Conservation (phyloP, 495 filamentous ascomycete genomes). For the Talaromyces wortmannii region DNA sequence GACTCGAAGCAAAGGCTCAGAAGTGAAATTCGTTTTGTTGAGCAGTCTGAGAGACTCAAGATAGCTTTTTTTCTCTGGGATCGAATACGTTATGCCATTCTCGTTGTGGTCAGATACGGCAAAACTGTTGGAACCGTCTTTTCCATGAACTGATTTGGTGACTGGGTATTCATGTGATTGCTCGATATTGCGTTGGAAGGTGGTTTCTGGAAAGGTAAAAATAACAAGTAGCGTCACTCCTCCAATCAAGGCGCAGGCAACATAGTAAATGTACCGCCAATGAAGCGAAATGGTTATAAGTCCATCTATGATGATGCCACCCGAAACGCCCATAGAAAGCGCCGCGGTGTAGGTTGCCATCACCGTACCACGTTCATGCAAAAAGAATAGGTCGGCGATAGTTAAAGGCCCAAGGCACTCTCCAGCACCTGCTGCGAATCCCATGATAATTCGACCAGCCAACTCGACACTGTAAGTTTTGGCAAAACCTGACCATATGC, state of each 20-base stretch:
- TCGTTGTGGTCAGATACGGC: background rate
- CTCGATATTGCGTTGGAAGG: conserved; percentile 19
- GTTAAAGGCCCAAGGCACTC: conserved; percentile 47
- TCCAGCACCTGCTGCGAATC: conserved; percentile 43
- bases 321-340: conserved; percentile 33
- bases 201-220: conserved; percentile 49
- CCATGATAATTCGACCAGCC: conserved; percentile 40
- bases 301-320: conserved; percentile 42
- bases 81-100: too few relatives aligned
- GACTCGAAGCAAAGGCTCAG: conserved; percentile 37
- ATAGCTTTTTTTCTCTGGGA: too few relatives aligned
- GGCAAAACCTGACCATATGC: conserved; percentile 40
- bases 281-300: conserved; percentile 39
- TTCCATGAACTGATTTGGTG: conserved; percentile 9
- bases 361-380: conserved; percentile 48
- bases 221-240: conserved; percentile 33
- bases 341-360: conserved; percentile 42
- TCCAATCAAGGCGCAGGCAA: conserved; percentile 37
- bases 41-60: conserved; percentile 3
- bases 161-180: background rate
- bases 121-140: conserved; percentile 26
- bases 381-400: conserved; percentile 51
- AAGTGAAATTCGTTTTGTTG: conserved; percentile 29
- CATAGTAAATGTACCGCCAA: conserved; percentile 47
- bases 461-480: conserved; percentile 35